Evolutionary conservation across 257 asterid genomes (phyloP), one percentile per base, ranked within the genome.

Genomic region (Fraxinus excelsior): DNA sequence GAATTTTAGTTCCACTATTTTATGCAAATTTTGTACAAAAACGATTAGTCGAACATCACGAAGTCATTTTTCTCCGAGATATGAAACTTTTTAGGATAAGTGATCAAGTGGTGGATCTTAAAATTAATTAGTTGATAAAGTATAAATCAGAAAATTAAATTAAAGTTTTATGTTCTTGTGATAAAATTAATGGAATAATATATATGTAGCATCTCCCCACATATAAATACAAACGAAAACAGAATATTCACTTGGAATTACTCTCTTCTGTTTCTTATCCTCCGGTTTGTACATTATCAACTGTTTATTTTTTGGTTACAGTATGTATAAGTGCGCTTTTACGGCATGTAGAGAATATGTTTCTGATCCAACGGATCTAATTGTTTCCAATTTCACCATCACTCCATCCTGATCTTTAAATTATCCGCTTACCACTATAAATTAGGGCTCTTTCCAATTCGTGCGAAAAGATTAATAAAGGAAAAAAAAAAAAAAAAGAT

Each of bases 331-430:
- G 44, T n/a, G 32, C 67, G 18, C 29, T 23, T 60, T 60, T 60
- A 60, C 16, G 67, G 32, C 67, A 25, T 70, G 79, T 29, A 80
- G 79, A 79, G 67, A 73, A 69, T 21, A 29, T 34, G 70, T 71
- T 49, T 12, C 32, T 40, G 40, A 76, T 76, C 79, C 70, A 25
- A 76, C 62, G 80, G 80, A 13, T 67, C 11, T 1, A 76, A 35
- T 5, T 31, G n/a, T 68, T 76, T 13, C 74, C 2, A 19, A 60
- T 60, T 60, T 60, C 67, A 23, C 66, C 8, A 8, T 38, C 9
- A 35, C 14, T 25, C 16, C 14, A 42, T 65, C 32, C 66, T 4
- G 19, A 75, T 34, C 77, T 42, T 37, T 73, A 75, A 71, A 84
- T 75, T 80, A 68, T 18, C 38, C 49, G 40, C 58, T 31, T 0